These are phyloP conservation scores for Mortierella hygrophila DNA, from an alignment of 192 early-diverging fungal species.

Conservation along the genomic window DNA sequence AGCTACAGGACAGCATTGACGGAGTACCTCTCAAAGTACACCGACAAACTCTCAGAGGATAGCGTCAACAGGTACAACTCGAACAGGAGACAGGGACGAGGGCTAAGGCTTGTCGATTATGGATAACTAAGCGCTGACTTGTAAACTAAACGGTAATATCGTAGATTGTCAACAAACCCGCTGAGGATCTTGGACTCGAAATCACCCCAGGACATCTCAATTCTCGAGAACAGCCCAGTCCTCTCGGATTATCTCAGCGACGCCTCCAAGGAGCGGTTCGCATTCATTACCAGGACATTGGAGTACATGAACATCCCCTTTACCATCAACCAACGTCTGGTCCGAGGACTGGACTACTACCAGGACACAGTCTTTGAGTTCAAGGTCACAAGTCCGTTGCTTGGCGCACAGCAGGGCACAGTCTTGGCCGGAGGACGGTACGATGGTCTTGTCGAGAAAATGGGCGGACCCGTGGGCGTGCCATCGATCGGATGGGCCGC, in stretches of 20 bases:
- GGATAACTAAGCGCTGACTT: background rate
- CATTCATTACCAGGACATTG: conserved; percentile 59
- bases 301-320: conserved; percentile 63
- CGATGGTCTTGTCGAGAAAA: conserved; percentile 65
- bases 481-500: conserved; percentile 75
- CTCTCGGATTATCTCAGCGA: conserved; percentile 59
- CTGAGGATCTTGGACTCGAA: conserved; percentile 77
- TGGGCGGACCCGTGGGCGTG: conserved; percentile 66
- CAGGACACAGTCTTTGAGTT: conserved; percentile 79
- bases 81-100: background rate
- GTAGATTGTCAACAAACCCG: conserved; percentile 67
- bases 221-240: conserved; percentile 57
- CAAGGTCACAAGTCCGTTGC: conserved; percentile 43
- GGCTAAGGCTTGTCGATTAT: background rate
- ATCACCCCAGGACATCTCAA: conserved; percentile 59
- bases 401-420: conserved; percentile 73
- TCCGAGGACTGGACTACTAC: conserved; percentile 80
- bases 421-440: conserved; percentile 78
- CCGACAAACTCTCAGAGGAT: conserved; percentile 60
- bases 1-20: conserved; percentile 60
- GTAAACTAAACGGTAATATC: background rate
- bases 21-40: conserved; percentile 59
- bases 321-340: conserved; percentile 62
- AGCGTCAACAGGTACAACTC: conserved; percentile 58
- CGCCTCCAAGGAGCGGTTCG: conserved; percentile 58